phyloP scores from a whole-genome alignment of 2,329 filamentous ascomycete genomes.

The Cytospora mali region DNA sequence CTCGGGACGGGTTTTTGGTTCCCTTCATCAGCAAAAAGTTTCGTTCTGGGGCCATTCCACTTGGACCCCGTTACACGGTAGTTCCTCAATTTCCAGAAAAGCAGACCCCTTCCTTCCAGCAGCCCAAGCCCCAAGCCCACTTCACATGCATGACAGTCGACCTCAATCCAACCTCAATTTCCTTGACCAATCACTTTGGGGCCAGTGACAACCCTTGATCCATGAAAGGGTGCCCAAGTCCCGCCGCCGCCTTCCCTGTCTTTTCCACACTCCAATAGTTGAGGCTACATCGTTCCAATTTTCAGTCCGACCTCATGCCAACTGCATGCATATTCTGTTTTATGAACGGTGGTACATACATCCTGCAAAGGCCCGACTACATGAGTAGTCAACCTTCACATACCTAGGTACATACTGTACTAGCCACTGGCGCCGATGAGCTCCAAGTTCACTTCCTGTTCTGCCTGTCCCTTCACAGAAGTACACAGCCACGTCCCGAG shows the following conservation, averaged over 20 bases:
- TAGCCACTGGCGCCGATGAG: background rate
- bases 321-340: background rate
- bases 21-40: too few species aligned
- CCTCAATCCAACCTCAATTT: slow-evolving; percentile 1
- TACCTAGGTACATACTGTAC: background rate
- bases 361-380: background rate
- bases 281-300: background rate
- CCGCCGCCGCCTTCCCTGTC: background rate
- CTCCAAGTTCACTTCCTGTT: background rate
- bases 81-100: background rate
- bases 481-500: background rate
- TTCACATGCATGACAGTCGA: slow-evolving; percentile 17
- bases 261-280: background rate
- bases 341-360: background rate
- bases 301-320: background rate
- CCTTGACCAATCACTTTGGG: slow-evolving; percentile 1
- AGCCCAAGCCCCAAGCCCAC: background rate
- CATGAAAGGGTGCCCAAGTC: slow-evolving; percentile 4
- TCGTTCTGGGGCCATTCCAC: too few species aligned
- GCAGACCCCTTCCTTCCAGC: background rate
- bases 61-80: too few species aligned
- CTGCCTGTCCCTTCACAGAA: background rate
- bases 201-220: slow-evolving; percentile 3
- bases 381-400: background rate
- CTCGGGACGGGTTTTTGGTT: too few species aligned